phyloP scores from a whole-genome alignment of 768 basidiomycete species.

The Auriscalpium orientale region DNA sequence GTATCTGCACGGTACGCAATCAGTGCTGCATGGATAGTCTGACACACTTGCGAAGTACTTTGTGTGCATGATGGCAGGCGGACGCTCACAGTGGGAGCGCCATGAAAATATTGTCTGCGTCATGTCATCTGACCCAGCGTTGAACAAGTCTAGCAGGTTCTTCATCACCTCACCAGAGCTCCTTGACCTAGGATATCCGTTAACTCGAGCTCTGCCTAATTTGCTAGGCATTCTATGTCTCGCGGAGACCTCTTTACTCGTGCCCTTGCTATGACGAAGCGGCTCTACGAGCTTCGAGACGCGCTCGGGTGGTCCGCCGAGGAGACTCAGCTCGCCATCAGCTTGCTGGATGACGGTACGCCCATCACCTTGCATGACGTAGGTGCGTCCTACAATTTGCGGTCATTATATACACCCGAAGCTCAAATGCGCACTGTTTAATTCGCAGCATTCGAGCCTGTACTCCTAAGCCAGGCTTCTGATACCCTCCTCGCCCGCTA shows the following conservation, averaged over 20 bases:
- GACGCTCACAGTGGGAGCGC: constrained; percentile 41
- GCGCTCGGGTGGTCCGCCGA: constrained; percentile 43
- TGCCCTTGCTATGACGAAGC: constrained; percentile 45
- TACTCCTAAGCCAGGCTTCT: constrained; percentile 55
- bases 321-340: constrained; percentile 40
- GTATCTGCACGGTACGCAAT: background rate
- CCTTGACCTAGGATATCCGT: background rate
- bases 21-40: background rate
- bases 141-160: constrained; percentile 53
- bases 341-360: constrained; percentile 42
- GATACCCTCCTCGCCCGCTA: constrained; percentile 46
- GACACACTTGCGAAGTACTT: background rate
- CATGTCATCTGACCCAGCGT: constrained; percentile 46
- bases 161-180: background rate
- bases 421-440: constrained; percentile 1
- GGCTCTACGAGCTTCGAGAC: constrained; percentile 52
- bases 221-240: constrained; percentile 44
- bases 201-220: background rate
- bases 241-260: constrained; percentile 51
- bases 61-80: constrained; percentile 31
- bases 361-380: constrained; percentile 38
- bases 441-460: constrained; percentile 51
- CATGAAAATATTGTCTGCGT: constrained; percentile 36
- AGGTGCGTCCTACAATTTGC: constrained; percentile 18
- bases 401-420: constrained; percentile 14